Evolutionary conservation across 768 basidiomycete genomes (phyloP), one percentile per base, ranked within the genome.

Genomic region (Rhodotorula babjevae): DNA sequence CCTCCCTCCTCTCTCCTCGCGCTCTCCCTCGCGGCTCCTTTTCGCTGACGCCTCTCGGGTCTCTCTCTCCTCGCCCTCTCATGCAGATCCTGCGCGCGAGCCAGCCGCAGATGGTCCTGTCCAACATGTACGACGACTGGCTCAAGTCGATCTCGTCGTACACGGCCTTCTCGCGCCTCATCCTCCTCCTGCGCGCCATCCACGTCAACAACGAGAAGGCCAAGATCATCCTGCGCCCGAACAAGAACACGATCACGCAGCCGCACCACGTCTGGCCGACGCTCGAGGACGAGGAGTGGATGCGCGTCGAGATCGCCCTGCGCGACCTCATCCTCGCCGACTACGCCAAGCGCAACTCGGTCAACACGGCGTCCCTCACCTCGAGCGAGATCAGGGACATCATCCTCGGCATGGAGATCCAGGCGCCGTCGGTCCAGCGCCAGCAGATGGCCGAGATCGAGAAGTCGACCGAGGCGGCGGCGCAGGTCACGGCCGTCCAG

Each of bases 181-280:
- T 98, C 75, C 87, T 98, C n/a, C 86, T 98, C 42, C 87, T 99
- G 33, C 94, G 96, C 82, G 94, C 92, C 50, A 85, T 98, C 44
- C 96, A 98, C 81, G 96, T 98, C 82, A 98, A 99, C 83, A 96
- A 98, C 79, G 96, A 98, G 81, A 99, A 99, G 84, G 93, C 96
- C 40, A 99, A 99, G 85, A 90, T 99, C 77, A 93, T 99, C 74
- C 84, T 99, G 50, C 93, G 94, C 76, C 96, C 96, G 0, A 94
- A 98, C 84, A 95, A 96, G 82, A 89, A 88, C 68, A 98, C 95
- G 3, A 89, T 95, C 77, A 98, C 96, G 6, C 92, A 97, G 81
- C 90, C 93, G 53, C 94, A 98, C 82, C 97, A 95, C 81, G 92
- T 98, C 47, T 97, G 94, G 94, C 95, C 95, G 18, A 89, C 92